Evolutionary conservation across 2,329 filamentous ascomycete genomes (phyloP), one percentile per base, ranked within the genome.

Genomic region (Knoxdaviesia capensis): DNA sequence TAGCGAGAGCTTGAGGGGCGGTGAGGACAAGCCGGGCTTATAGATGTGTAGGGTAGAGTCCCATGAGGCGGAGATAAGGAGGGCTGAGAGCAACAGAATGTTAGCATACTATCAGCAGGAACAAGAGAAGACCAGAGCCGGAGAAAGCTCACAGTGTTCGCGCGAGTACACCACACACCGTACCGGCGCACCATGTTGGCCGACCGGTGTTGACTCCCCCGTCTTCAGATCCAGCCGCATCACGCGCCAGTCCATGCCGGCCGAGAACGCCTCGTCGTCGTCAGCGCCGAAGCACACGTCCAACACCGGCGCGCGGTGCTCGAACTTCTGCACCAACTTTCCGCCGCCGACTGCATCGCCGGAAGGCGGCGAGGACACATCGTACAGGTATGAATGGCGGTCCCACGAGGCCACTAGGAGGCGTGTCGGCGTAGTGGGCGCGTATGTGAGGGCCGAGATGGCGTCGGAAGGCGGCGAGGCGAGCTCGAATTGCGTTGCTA

Each of bases 381-480:
- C 83, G 66, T 96, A 96, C 41, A 88, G 68, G 60, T 94, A 93
- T 43, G 93, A 75, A 56, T 84, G 75, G 59, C 78, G 84, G 61
- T 96, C 88, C 90, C 90, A 98, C 43, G 86, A 94, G 7, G 87
- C 80, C 51, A 88, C 87, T n/a, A 92, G 73, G 34, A 98, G 70
- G 51, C 77, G 80, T 42, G 69, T 74, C 3, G 78, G 70, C n/a
- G 77, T 75, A 46, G 69, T 64, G 34, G 85, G 82, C 49, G 87
- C 84, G 67, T 93, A 98, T 54, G 76, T 76, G 53, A 96, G 66
- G 29, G 85, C 70, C 39, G 88, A 93, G 52, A 96, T 80, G 52
- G 81, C 83, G 61, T 98, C 90, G 50, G 71, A 72, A 7, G 90
- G 90, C 39, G 86, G 78, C 52, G 84, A 74, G 46, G 77, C 69